Percentiles rank a stretch among this genome's conserved stretches.
phyloP scores from a whole-genome alignment of 2,329 filamentous ascomycete species.

The Colletotrichum coccodes region DNA sequence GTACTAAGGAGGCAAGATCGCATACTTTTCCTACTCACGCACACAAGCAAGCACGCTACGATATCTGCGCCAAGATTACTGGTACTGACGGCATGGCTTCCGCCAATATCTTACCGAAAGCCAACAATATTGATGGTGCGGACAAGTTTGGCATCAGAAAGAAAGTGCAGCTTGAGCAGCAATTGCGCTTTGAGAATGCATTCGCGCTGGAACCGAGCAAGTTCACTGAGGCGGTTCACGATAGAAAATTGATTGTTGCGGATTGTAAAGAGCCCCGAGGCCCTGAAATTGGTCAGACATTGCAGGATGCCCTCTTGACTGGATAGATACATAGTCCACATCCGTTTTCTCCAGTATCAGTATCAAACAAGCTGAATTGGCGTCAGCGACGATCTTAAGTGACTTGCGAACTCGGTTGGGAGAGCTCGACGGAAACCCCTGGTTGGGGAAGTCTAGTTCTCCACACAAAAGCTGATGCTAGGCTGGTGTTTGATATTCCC shows the following conservation, averaged over 20 bases:
- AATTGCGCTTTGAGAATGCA: slow-evolving; percentile 69
- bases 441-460: too few species aligned
- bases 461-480: too few species aligned
- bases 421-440: too few species aligned
- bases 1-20: slow-evolving; percentile 70
- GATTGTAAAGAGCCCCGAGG: slow-evolving; percentile 67
- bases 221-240: slow-evolving; percentile 69
- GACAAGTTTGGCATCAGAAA: slow-evolving; percentile 62
- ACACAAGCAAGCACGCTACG: slow-evolving; percentile 77
- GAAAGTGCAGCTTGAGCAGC: slow-evolving; percentile 70
- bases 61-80: slow-evolving; percentile 74
- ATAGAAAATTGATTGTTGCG: slow-evolving; percentile 61
- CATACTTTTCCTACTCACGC: slow-evolving; percentile 70
- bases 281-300: slow-evolving; percentile 67
- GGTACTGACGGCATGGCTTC: slow-evolving; percentile 72
- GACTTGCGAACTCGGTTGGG: too few species aligned
- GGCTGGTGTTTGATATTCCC: too few species aligned
- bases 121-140: slow-evolving; percentile 65
- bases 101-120: slow-evolving; percentile 67
- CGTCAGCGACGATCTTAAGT: too few species aligned
- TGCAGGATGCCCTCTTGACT: slow-evolving; percentile 57
- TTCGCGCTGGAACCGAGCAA: slow-evolving; percentile 72
- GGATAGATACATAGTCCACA: neutral
- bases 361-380: too few species aligned
- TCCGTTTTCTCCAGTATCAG: too few species aligned